Percentiles rank a stretch among this genome's conserved stretches.
phyloP scores from a whole-genome alignment of 2,329 filamentous ascomycete species.

The Sclerotinia borealis region DNA sequence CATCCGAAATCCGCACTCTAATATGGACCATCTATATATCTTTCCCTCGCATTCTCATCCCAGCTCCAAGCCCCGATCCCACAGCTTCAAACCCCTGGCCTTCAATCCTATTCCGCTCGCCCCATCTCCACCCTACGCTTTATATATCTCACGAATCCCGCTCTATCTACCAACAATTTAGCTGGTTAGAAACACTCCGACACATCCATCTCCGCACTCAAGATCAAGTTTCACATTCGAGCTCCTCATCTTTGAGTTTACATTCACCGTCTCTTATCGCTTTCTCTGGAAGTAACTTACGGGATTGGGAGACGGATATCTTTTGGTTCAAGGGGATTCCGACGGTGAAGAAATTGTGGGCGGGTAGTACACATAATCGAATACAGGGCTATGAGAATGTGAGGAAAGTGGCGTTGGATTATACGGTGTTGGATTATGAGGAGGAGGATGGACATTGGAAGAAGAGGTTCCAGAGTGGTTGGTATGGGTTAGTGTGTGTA shows the following conservation, averaged over 20 bases:
- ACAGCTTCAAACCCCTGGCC: constrained; percentile 1
- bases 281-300: neutral
- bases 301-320: neutral
- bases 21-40: neutral
- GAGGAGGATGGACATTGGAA: neutral
- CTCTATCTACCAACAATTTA: neutral
- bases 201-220: neutral
- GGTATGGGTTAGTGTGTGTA: neutral
- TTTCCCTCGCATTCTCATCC: neutral
- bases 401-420: constrained; percentile 4
- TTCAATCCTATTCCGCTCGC: neutral
- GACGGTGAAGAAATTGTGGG: neutral
- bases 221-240: neutral
- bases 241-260: neutral
- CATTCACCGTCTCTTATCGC: neutral
- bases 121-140: neutral
- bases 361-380: neutral
- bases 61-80: neutral
- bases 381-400: neutral
- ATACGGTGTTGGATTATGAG: constrained; percentile 5
- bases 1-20: neutral
- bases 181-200: neutral
- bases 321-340: constrained; percentile 4
- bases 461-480: neutral
- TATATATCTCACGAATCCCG: neutral